phyloP scores from a whole-genome alignment of 2,329 filamentous ascomycete species.

The Cladophialophora carrionii region DNA sequence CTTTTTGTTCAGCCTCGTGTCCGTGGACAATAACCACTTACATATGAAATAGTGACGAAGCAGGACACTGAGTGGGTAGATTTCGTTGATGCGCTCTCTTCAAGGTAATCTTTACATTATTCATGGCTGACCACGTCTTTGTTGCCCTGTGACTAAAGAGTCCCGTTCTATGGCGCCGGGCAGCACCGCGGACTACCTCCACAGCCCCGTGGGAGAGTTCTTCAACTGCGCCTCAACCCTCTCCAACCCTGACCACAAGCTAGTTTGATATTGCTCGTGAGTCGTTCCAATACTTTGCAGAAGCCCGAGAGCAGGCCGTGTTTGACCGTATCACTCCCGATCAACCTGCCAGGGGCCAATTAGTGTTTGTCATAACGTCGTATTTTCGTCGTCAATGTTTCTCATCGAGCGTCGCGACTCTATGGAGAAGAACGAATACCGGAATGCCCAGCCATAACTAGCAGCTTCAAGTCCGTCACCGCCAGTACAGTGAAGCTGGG shows the following conservation, averaged over 20 bases:
- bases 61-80: not conserved
- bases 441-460: conserved; percentile 4
- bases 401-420: conserved; percentile 15
- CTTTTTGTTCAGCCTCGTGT: conserved; percentile 18
- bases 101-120: conserved; percentile 19
- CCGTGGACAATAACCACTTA: no score
- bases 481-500: not conserved
- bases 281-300: conserved; percentile 14
- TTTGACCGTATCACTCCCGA: conserved; percentile 8
- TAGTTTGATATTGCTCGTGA: conserved; percentile 10
- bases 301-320: conserved; percentile 17
- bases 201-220: conserved; percentile 5
- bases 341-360: conserved; percentile 25
- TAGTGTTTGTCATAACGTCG: conserved; percentile 33
- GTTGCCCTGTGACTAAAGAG: conserved; percentile 18
- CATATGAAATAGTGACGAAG: not conserved
- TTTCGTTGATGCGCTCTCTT: not conserved
- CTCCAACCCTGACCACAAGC: conserved; percentile 20
- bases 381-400: conserved; percentile 32
- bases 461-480: conserved; percentile 2
- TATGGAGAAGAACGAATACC: conserved; percentile 23
- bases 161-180: conserved; percentile 9
- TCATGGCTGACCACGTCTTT: conserved; percentile 20
- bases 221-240: conserved; percentile 7
- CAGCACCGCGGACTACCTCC: conserved; percentile 1